These are phyloP conservation scores for Collybiopsis confluens DNA, from an alignment of 768 basidiomycete species.

Conservation along the genomic window DNA sequence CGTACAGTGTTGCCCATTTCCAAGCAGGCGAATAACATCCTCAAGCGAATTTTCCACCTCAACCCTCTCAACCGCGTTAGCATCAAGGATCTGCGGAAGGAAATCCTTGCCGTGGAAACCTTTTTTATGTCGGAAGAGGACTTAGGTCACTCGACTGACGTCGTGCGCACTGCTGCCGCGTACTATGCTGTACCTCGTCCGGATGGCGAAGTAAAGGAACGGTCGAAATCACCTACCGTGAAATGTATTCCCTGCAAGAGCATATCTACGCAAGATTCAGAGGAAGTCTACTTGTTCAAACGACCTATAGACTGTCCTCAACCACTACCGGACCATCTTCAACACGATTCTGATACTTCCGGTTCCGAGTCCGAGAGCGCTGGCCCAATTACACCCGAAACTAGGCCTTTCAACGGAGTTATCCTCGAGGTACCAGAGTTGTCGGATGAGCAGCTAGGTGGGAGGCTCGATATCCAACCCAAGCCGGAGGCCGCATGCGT, in stretches of 20 bases:
- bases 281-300: conserved; percentile 6
- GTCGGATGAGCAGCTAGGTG: conserved; percentile 25
- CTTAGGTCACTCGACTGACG: conserved; percentile 16
- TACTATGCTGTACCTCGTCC: conserved; percentile 13
- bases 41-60: conserved; percentile 69
- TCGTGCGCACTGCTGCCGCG: conserved; percentile 16
- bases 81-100: conserved; percentile 55
- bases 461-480: not conserved
- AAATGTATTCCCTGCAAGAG: not conserved
- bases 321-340: not conserved
- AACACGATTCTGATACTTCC: not conserved
- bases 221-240: not conserved
- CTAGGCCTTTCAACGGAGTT: conserved; percentile 32
- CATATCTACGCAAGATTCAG: conserved; percentile 1
- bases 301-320: conserved; percentile 2
- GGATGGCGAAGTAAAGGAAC: not conserved
- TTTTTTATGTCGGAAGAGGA: conserved; percentile 60
- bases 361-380: conserved; percentile 23
- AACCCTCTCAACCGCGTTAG: conserved; percentile 59
- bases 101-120: conserved; percentile 50
- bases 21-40: conserved; percentile 52
- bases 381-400: conserved; percentile 47
- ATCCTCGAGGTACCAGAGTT: conserved; percentile 40
- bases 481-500: not conserved
- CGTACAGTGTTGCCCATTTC: conserved; percentile 73